Base-by-base conservation (phyloP, 2,329 filamentous ascomycete species). In the Pezicula carpinea region DNA sequence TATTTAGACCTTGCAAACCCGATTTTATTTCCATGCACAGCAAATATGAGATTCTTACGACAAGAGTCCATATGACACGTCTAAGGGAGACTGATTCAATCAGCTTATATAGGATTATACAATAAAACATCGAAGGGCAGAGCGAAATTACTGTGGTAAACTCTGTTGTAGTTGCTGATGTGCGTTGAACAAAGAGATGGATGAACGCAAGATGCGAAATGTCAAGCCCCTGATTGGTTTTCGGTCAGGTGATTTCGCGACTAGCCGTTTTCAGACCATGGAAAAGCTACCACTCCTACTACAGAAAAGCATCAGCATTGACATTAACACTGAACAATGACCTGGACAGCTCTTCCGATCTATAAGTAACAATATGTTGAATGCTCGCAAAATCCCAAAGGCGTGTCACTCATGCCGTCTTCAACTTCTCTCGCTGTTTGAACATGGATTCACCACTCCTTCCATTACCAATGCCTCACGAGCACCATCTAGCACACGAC, bases 371-470 rank as follows among this genome's bases (percentile, higher is more conserved):
- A 49, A 32, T 17, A 64, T 64, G 61, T 49, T 64, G 48, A 57
- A 53, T 10, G 55, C 56, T 22, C 58, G 55, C 10, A 60, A 58
- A 39, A 48, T 52, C 26, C 60, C 58, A 8, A 50, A 49, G 32
- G 59, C 58, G 29, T 67, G 64, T 43, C 60, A 60, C 44, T 61
- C 61, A 51, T 67, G 64, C 49, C 60, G 62, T 42, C 53, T 58
- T 15, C 64, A 64, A 35, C 56, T 68, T 1, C 57, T 62, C 19
- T 53, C 56, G 5, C 48, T 67, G 0, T 64, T 66, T 36, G 60
- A 66, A 47, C 49, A 62, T 43, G 62, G 64, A 11, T 66, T 66
- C 52, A 54, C 56, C 15, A 58, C 18, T 36, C 44, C 44, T 31
- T 43, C 48, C 41, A 47, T 42, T 3, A 39, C 49, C 13, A 53